Base-by-base conservation (phyloP, 1,284 basidiomycete species). In the Naganishia sp. region DNA sequence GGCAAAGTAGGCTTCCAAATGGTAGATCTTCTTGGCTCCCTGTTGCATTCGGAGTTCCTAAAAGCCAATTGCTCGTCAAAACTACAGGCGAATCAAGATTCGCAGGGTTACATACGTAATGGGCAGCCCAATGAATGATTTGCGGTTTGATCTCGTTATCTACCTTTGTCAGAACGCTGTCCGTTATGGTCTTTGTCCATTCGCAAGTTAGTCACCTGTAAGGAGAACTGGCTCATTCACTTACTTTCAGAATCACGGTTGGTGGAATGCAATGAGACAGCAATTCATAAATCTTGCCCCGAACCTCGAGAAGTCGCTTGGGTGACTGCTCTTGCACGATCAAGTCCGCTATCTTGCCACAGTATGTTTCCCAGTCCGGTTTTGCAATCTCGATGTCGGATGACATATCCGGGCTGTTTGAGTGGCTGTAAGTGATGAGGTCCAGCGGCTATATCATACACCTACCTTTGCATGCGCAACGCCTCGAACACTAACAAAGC, bases 301-400 rank as follows among this genome's bases (percentile, higher is more conserved):
- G 86, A 11, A 98, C 90, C 75, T 93, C 91, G 83, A 98, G 90
- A 57, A 99, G 86, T 64, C 88, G 86, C 67, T 89, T 86, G 15
- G 96, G 93, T n/a, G 88, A 86, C 79, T 98, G 96, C 74, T 97
- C 92, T 71, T 86, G 84, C n/a, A 98, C 81, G 72, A 99, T 95
- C 74, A 90, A 79, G 76, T 95, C 92, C n/a, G 91, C 94, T 15
- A 97, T 89, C 77, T 94, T 92, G 71, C 88, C 84, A 72, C 93
- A 94, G 77, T 97, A 99, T n/a, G 89, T 90, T 79, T 99, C 95
- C 96, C 96, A 99, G 75, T 99, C 96, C 15, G 96, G 94, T 79
- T 96, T 93, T 16, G 94, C 92, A 57, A 93, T 90, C 46, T 86
- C 84, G 57, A 94, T 82, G 56, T 89, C 88, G 15, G 78, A 79